A percentile compares a stretch with the other conserved stretches of the same genome.
Evolutionary conservation across 495 filamentous ascomycete genomes (phyloP).

Genomic region (Hypoxylon crocopeplum): DNA sequence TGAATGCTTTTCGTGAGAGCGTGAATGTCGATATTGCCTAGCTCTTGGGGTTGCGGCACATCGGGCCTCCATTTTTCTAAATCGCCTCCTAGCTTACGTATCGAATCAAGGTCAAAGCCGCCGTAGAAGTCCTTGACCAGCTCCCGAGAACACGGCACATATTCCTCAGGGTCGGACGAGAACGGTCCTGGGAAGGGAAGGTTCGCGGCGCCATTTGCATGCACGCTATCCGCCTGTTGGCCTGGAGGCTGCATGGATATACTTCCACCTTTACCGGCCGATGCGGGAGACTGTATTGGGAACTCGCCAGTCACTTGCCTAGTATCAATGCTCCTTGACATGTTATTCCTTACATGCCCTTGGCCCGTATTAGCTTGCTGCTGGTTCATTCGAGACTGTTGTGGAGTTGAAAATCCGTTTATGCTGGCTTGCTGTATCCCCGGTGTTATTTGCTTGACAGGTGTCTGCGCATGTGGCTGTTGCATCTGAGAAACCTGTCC

Average conservation of each 20-base stretch:
- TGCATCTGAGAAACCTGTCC: constrained; percentile 58
- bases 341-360: constrained; percentile 46
- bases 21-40: constrained; percentile 88
- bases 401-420: constrained; percentile 60
- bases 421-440: constrained; percentile 51
- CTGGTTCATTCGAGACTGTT: constrained; percentile 47
- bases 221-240: constrained; percentile 41
- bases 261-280: constrained; percentile 44
- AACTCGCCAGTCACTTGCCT: constrained; percentile 51
- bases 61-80: constrained; percentile 70
- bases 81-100: constrained; percentile 67
- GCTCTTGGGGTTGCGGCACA: constrained; percentile 75
- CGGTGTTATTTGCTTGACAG: constrained; percentile 57
- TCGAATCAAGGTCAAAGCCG: constrained; percentile 66
- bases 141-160: constrained; percentile 68
- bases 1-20: constrained; percentile 93
- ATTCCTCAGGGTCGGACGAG: constrained; percentile 51
- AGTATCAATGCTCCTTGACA: constrained; percentile 51
- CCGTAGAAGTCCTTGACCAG: constrained; percentile 61
- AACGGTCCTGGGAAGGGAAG: constrained; percentile 45
- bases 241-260: constrained; percentile 46
- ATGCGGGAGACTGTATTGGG: constrained; percentile 49
- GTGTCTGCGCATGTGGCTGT: constrained; percentile 52
- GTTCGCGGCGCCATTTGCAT: constrained; percentile 32
- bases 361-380: constrained; percentile 44